Evolutionary conservation across 106 monocot genomes (phyloP).

Genomic region (Dendrobium chrysotoxum): DNA sequence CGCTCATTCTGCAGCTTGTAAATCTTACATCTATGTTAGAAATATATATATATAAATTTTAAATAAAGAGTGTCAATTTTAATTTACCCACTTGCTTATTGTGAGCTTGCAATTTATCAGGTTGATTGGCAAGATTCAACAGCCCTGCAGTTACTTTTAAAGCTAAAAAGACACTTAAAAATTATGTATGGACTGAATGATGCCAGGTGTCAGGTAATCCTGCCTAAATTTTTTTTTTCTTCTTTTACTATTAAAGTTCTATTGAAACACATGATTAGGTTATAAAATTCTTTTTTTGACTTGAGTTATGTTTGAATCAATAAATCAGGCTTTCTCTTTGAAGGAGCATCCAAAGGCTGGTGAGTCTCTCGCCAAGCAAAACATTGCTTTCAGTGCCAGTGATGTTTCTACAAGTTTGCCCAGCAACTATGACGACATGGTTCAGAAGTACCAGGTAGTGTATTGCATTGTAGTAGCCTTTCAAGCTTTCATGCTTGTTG

Average conservation of each 20-base stretch:
- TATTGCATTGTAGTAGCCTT: neutral
- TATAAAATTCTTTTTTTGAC: neutral
- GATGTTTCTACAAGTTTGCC: slow-evolving; percentile 43
- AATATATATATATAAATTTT: neutral
- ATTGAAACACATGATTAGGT: neutral
- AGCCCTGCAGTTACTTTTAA: slow-evolving; percentile 79
- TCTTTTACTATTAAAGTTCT: neutral
- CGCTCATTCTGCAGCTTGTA: neutral
- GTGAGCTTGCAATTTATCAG: slow-evolving; percentile 26
- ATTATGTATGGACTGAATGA: slow-evolving; percentile 69
- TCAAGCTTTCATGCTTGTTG: neutral
- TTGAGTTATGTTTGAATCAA: neutral
- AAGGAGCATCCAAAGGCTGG: slow-evolving; percentile 79
- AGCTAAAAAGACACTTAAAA: slow-evolving; percentile 90
- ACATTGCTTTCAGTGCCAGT: slow-evolving; percentile 56
- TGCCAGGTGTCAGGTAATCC: slow-evolving; percentile 79
- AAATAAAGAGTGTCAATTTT: neutral
- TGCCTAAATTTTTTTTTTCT: slow-evolving; percentile 3
- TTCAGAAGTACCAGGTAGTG: slow-evolving; percentile 68
- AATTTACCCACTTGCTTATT: neutral
- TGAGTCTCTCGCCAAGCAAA: slow-evolving; percentile 74
- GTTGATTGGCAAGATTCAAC: slow-evolving; percentile 89
- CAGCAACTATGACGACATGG: slow-evolving; percentile 37
- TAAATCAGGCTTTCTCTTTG: slow-evolving; percentile 75
- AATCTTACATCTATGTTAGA: neutral